phyloP scores from a whole-genome alignment of 192 early-diverging fungal species.

The Linnemannia zychae region DNA sequence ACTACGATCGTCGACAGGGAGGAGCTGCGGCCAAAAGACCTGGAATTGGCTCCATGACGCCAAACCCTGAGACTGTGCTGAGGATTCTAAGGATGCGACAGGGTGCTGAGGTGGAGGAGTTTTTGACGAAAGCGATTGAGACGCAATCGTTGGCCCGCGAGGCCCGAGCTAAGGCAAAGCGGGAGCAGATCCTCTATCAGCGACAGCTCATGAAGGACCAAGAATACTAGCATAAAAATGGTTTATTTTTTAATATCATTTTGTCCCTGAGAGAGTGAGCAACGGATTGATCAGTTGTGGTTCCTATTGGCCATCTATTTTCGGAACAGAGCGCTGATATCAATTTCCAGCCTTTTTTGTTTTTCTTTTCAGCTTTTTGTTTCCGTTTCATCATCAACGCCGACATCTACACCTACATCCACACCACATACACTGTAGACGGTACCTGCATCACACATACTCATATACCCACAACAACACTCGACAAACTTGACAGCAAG shows the following conservation, averaged over 20 bases:
- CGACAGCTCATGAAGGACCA: constrained; percentile 30
- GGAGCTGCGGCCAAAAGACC: constrained; percentile 20
- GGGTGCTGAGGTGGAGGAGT: constrained; percentile 59
- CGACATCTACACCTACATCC: neutral
- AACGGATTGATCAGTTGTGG: neutral
- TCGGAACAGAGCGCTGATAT: no score
- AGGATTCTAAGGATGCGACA: constrained; percentile 64
- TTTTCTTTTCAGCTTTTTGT: neutral
- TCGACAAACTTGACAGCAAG: neutral
- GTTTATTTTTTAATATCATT: neutral
- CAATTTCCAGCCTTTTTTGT: neutral
- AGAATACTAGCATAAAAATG: neutral
- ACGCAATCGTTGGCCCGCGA: constrained; percentile 41
- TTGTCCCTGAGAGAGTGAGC: neutral
- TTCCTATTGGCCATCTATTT: neutral
- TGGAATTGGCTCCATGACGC: constrained; percentile 36
- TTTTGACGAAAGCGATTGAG: constrained; percentile 51
- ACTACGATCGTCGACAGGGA: constrained; percentile 41
- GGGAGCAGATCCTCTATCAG: constrained; percentile 44
- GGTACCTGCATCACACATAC: neutral
- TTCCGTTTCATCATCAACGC: neutral
- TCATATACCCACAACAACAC: neutral
- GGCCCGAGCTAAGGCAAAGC: constrained; percentile 41
- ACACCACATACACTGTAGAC: neutral
- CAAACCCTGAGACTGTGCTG: constrained; percentile 62